Evolutionary conservation across 192 early-diverging fungal species (phyloP), one percentile per base, ranked within the genome.

Genomic region (Obelidium mucronatum): DNA sequence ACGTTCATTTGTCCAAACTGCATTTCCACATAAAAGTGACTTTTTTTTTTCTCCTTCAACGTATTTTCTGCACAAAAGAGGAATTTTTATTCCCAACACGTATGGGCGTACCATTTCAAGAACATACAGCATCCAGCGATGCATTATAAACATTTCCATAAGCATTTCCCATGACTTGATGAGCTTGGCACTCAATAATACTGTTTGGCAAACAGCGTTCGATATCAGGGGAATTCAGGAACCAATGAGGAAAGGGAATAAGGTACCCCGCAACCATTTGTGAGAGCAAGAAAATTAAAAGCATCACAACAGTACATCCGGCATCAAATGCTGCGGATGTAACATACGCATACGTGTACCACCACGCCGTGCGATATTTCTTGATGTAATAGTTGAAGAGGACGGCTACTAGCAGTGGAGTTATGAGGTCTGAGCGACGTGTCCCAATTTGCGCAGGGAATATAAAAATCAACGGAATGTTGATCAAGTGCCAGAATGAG

Each of bases 241-340:
- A 24, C 17, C 36, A 44, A 15, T 28, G 4, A 33, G 74, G 74
- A 36, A 75, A 75, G 5, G 73, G 73, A 15, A 40, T 40, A 5
- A n/a, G n/a, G n/a, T n/a, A n/a, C n/a, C n/a, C n/a, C n/a, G n/a
- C n/a, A n/a, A n/a, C n/a, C n/a, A n/a, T n/a, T n/a, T n/a, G n/a
- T n/a, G n/a, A n/a, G n/a, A n/a, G n/a, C n/a, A n/a, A 22, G n/a
- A 73, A 36, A 8, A 59, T 28, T 15, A 75, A 39, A 1, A 40
- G 13, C 40, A 74, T 0, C 22, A 33, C 61, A 26, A 75, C 11
- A 11, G 37, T 67, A 39, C 35, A 33, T 26, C 89, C 89, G 1
- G 84, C 76, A 72, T 89, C 89, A 72, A 90, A 79, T 13, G 84
- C 89, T 13, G 82, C 79, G 13, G 80, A 81, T 19, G 88, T 80